These are phyloP conservation scores for Colletotrichum agaves DNA, from an alignment of 2,329 filamentous ascomycete genomes.

Conservation along the genomic window DNA sequence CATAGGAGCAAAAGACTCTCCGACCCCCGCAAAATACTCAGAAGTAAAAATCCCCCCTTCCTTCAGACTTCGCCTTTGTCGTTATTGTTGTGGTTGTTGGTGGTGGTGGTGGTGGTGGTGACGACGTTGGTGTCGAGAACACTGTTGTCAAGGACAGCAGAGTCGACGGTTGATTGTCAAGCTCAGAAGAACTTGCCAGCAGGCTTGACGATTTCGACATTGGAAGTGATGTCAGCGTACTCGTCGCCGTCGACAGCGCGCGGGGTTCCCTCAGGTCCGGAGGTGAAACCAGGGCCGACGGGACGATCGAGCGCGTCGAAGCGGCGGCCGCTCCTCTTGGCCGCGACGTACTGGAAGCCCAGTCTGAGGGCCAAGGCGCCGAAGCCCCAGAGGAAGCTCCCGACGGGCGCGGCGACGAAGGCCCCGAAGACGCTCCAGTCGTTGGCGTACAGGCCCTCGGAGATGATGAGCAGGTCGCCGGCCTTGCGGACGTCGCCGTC, in stretches of 20 bases:
- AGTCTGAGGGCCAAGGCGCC: slow-evolving; percentile 71
- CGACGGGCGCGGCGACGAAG: slow-evolving; percentile 82
- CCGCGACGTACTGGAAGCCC: slow-evolving; percentile 64
- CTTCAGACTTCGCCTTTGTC: not conserved
- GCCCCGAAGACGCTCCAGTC: slow-evolving; percentile 88
- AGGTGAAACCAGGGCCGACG: slow-evolving; percentile 26
- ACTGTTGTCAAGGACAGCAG: not conserved
- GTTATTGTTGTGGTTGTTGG: not conserved
- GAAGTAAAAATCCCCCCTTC: slow-evolving; percentile 18
- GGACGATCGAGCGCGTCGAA: slow-evolving; percentile 77
- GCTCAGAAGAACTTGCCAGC: slow-evolving; percentile 66
- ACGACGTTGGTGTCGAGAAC: not conserved
- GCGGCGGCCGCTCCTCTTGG: slow-evolving; percentile 66
- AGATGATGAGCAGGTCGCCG: slow-evolving; percentile 75
- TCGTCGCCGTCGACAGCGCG: slow-evolving; percentile 41
- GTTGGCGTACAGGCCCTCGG: slow-evolving; percentile 77
- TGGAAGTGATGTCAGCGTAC: slow-evolving; percentile 42
- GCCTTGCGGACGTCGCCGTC: slow-evolving; percentile 74
- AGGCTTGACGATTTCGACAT: slow-evolving; percentile 50
- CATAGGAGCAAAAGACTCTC: slow-evolving; percentile 19
- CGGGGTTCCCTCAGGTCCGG: slow-evolving; percentile 33
- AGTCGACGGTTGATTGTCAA: no score
- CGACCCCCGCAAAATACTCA: slow-evolving; percentile 11
- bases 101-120: not conserved
- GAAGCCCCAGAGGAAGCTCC: slow-evolving; percentile 77